A percentile compares a stretch with the other conserved stretches of the same genome.
Conservation (phyloP, 2,329 filamentous ascomycete genomes). For the Ophiostoma australiae region DNA sequence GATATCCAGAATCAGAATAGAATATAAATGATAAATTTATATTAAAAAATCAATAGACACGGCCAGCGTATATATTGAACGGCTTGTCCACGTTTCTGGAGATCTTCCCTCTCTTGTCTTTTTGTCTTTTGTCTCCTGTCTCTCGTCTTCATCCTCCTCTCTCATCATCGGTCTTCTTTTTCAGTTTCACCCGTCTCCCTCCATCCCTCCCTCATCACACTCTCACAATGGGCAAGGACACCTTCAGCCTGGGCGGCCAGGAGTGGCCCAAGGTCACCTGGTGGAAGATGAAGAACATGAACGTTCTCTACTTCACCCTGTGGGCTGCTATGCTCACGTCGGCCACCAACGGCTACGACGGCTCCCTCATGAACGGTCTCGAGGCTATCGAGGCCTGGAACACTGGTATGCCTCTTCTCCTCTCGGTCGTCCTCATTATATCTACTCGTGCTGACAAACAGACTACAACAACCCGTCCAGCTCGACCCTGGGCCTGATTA, state of each 20-base stretch:
- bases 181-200: background rate
- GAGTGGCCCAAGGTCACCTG: conserved; percentile 30
- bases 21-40: background rate
- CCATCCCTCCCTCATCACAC: background rate
- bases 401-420: conserved; percentile 27
- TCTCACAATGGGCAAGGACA: conserved; percentile 28
- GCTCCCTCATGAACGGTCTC: conserved; percentile 35
- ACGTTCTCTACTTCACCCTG: conserved; percentile 35
- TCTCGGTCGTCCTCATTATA: background rate
- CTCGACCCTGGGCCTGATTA: conserved; percentile 39
- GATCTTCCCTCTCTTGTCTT: background rate
- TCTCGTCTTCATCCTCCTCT: no score
- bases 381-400: conserved; percentile 37
- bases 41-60: background rate
- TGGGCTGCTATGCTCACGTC: conserved; percentile 34
- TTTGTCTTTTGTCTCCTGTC: background rate
- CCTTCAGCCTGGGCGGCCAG: conserved; percentile 30
- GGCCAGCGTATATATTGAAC: background rate
- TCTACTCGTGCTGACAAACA: conserved; percentile 10
- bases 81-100: background rate
- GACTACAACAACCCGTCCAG: conserved; percentile 34
- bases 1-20: background rate
- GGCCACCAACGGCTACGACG: conserved; percentile 35
- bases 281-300: conserved; percentile 28
- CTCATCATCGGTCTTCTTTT: no score